Conservation (phyloP, 305 asterid genomes). For the Solanum hybrid region DNA sequence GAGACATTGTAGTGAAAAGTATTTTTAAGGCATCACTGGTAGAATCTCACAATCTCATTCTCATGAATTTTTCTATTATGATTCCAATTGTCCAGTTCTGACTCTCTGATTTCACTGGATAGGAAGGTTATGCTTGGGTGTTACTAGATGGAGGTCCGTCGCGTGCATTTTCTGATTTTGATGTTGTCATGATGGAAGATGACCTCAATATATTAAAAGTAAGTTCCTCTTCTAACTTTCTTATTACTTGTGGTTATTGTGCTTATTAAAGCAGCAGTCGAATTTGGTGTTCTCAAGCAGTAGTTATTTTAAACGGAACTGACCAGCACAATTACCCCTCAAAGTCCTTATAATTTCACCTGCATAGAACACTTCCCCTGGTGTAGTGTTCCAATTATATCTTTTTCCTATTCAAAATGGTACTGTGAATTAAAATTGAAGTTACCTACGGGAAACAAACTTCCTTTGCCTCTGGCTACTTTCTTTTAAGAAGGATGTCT, state of each 20-base stretch:
- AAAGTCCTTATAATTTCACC: neutral
- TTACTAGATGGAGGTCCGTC: constrained; percentile 97
- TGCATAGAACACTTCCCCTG: neutral
- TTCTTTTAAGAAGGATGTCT: neutral
- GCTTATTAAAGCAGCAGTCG: neutral
- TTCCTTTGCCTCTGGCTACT: neutral
- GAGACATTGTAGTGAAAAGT: constrained; percentile 78
- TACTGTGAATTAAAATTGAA: neutral
- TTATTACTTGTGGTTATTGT: neutral
- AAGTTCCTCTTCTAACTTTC: constrained; percentile 10
- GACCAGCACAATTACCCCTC: neutral
- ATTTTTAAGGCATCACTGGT: constrained; percentile 84
- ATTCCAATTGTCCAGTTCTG: constrained; percentile 5
- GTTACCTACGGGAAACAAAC: neutral
- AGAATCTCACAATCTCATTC: constrained; percentile 18
- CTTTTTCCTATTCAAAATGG: neutral
- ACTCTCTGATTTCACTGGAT: constrained; percentile 20
- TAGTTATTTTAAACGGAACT: neutral
- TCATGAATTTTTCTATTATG: constrained; percentile 3
- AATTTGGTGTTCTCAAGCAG: neutral
- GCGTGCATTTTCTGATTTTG: constrained; percentile 74
- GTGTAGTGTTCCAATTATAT: neutral
- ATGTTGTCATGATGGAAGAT: constrained; percentile 68
- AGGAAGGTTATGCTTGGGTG: constrained; percentile 96
- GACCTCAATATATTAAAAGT: constrained; percentile 77